Base-by-base conservation (phyloP, 768 basidiomycete species). In the Galerina marginata region DNA sequence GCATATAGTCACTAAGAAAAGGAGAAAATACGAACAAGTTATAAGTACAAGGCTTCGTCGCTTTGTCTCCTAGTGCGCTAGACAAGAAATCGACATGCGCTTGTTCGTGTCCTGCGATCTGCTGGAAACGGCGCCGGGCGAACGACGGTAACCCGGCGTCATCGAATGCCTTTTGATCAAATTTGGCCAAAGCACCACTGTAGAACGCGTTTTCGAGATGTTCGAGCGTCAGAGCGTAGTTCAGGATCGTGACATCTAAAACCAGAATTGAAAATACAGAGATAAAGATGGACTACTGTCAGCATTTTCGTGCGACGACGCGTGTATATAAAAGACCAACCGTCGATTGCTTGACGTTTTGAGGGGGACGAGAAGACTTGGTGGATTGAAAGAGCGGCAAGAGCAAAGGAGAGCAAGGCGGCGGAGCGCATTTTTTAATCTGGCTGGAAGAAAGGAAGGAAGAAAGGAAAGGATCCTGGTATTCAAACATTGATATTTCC, bases 1-100 rank as follows among this genome's bases (percentile, higher is more conserved):
- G 20, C 20, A 20, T 20, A 20, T 20, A 20, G 20, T 20, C 20
- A 20, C 20, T 20, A 2, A 20, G 7, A 16, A 14, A 15, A 10
- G 25, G 44, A 45, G 40, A 12, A 26, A 46, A 20, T 25, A 71
- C 80, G 36, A 61, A 84, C 83, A 89, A 90, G 58, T 64, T 73
- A 71, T 90, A 91, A 6, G 75, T 75, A 76, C 88, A 90, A 0
- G 86, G 77, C 67, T 83, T 54, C 11, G 81, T 78, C 6, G 87
- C 86, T 11, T 77, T 72, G 52, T 72, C 71, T 1, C 86, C 86
- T 36, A 88, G 72, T 1, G 72, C 72, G 1, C 44, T 49, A 49
- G 52, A 65, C 36, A 79, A 67, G 61, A 78, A 74, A 9, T 65
- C 55, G 64, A 88, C 86, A 72, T 90, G 88, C 1, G 76, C 68